Evolutionary conservation across 805 yeast species (phyloP), one percentile per base, ranked within the genome.

Genomic region (Saccharomycopsis sp.): DNA sequence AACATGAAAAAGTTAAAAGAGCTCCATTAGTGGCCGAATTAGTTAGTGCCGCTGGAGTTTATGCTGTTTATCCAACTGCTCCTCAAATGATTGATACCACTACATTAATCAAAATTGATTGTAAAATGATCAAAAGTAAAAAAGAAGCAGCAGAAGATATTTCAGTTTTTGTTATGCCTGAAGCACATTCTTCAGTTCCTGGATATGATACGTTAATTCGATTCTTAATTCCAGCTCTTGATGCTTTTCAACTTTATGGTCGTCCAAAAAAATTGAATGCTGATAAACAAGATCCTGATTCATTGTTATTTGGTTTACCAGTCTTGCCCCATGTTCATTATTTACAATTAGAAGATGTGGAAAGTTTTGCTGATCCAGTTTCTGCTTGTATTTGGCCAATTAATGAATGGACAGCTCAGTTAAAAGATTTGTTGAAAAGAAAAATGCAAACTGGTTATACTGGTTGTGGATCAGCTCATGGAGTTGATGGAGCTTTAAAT

Each of bases 61-160:
- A 81, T 49, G 96, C 98, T 1, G 77, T 88, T n/a, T 92, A 86
- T 59, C 98, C 98, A 10, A 87, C 84, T 53, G 70, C 87, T 36
- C 78, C 79, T 20, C 64, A 74, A 46, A 72, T 89, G 47, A 82
- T 92, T 47, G 95, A 89, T 60, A 77, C 77, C 46, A 77, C 89
- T 39, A 85, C 96, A 2, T 76, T 92, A 72, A 71, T 89, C 55
- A 92, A 92, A 56, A 58, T 89, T 40, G 96, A 88, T 55, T 96
- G 96, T 36, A 66, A 71, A 31, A 84, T 88, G 25, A 61, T 67
- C 40, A 80, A 80, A 49, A 70, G 71, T 40, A 64, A 66, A 42
- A 63, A 66, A 29, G 70, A 68, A 14, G 57, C 61, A 0, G 69
- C 76, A 10, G 70, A 70, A 46, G 76, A 72, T 40, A 72, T 79